A percentile compares a stretch with the other conserved stretches of the same genome.
These are phyloP conservation scores for Leersia perrieri DNA, from an alignment of 176 grass and related monocot species.

Conservation along the genomic window DNA sequence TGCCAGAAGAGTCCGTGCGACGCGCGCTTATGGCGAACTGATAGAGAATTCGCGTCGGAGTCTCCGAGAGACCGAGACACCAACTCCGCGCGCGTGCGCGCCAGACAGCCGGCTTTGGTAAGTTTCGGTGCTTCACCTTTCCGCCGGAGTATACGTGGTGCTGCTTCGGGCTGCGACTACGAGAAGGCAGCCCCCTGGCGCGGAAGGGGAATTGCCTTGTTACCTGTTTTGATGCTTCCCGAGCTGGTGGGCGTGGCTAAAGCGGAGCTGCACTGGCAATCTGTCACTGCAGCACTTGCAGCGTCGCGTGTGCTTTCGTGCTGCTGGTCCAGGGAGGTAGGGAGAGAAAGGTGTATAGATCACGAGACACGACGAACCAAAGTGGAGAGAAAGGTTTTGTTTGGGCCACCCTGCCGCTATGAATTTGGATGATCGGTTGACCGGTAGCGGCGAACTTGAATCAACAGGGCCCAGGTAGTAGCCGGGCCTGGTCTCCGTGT, in stretches of 20 bases:
- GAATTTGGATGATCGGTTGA: too few species aligned
- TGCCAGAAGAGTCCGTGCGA: background rate
- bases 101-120: conserved; percentile 51
- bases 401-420: too few species aligned
- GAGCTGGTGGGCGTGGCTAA: background rate
- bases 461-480: background rate
- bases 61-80: too few species aligned
- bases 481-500: too few species aligned
- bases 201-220: background rate
- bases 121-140: conserved; percentile 31
- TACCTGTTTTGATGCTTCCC: background rate
- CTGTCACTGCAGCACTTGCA: too few species aligned
- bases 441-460: too few species aligned
- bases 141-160: background rate
- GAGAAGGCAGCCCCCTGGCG: background rate
- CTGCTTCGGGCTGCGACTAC: background rate
- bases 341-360: background rate
- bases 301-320: background rate
- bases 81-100: too few species aligned
- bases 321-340: background rate
- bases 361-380: background rate
- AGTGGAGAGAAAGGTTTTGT: too few species aligned
- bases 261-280: background rate
- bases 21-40: background rate
- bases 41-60: background rate